These are phyloP conservation scores for Ogataea dorogensis DNA, from an alignment of 805 yeast species.

Conservation along the genomic window DNA sequence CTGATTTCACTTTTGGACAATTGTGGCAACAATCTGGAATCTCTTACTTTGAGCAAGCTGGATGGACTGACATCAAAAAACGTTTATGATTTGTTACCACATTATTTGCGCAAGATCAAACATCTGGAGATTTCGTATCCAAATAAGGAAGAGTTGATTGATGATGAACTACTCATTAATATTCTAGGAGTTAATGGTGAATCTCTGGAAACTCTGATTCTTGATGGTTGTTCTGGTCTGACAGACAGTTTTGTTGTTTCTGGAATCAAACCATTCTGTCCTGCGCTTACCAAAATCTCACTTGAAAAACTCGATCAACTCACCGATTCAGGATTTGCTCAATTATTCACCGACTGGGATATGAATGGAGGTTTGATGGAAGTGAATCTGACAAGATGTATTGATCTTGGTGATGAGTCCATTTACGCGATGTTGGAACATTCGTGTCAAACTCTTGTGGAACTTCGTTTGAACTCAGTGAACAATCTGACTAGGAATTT, in stretches of 20 bases:
- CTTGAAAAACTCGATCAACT: conserved; percentile 59
- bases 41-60: conserved; percentile 61
- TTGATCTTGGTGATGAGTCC: conserved; percentile 61
- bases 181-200: conserved; percentile 63
- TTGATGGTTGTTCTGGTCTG: conserved; percentile 73
- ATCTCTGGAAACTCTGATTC: conserved; percentile 50
- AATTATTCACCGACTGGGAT: conserved; percentile 57
- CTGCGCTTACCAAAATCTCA: conserved; percentile 56
- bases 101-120: conserved; percentile 52
- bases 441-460: conserved; percentile 62
- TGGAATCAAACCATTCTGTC: conserved; percentile 60
- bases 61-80: conserved; percentile 65
- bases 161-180: conserved; percentile 64
- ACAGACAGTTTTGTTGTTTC: conserved; percentile 61
- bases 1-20: conserved; percentile 59
- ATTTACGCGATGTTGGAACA: conserved; percentile 60
- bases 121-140: conserved; percentile 71
- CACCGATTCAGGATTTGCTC: conserved; percentile 63
- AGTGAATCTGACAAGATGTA: conserved; percentile 64
- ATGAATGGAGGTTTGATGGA: conserved; percentile 57
- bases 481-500: conserved; percentile 50
- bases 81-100: conserved; percentile 64
- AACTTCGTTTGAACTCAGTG: conserved; percentile 73
- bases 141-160: conserved; percentile 57
- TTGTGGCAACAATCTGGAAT: conserved; percentile 55